Evolutionary conservation across 1,284 basidiomycete genomes (phyloP).

Genomic region (Trametes versicolor): DNA sequence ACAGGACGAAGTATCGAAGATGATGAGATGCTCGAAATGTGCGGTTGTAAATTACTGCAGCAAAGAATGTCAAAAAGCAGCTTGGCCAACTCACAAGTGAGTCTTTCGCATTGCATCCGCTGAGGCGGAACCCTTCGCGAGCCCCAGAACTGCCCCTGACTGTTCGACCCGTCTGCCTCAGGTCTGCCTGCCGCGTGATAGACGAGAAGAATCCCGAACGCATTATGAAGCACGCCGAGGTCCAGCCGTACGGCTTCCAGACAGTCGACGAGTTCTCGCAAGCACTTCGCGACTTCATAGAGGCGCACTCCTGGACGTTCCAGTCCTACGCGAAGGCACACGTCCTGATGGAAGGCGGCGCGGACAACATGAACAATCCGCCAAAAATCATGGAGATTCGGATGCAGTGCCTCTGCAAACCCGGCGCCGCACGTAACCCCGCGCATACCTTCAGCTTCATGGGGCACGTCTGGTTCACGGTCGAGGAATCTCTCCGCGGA

Average conservation of each 20-base stretch:
- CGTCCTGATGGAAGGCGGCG: constrained; percentile 10
- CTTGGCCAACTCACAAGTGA: neutral
- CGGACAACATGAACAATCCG: neutral
- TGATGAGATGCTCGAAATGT: neutral
- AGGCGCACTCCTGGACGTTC: constrained; percentile 19
- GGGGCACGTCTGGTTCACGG: neutral
- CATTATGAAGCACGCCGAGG: too few relatives aligned
- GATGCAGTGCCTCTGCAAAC: neutral
- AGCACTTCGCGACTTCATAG: constrained; percentile 13
- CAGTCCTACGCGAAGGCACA: constrained; percentile 10
- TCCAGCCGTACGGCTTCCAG: constrained; percentile 7
- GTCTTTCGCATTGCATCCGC: too few relatives aligned
- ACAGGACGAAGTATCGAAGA: constrained; percentile 1
- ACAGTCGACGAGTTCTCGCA: constrained; percentile 9
- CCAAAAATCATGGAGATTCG: neutral
- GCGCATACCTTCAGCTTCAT: neutral
- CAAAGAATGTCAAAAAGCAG: constrained; percentile 14
- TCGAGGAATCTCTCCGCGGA: neutral
- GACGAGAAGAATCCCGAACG: too few relatives aligned
- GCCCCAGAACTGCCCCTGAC: too few relatives aligned
- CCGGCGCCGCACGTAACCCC: neutral
- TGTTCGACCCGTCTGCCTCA: too few relatives aligned
- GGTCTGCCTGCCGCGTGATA: too few relatives aligned
- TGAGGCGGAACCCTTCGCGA: too few relatives aligned
- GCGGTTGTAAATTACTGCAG: neutral